Conservation (phyloP, 2,329 filamentous ascomycete genomes). For the Colletotrichum higginsianum region DNA sequence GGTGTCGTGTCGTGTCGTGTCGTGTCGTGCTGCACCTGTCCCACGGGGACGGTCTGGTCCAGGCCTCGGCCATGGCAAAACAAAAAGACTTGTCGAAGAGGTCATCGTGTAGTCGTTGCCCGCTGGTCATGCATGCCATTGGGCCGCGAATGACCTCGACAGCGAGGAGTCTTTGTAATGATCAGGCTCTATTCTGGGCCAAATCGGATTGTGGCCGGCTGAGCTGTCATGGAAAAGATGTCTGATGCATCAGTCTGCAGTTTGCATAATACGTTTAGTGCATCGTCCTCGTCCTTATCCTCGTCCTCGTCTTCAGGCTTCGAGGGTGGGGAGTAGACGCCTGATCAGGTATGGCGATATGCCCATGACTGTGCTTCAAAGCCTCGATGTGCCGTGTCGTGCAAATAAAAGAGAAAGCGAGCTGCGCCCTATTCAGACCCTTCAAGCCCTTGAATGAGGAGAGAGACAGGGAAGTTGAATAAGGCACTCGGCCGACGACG, state of each 20-base stretch:
- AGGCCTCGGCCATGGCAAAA: slow-evolving; percentile 18
- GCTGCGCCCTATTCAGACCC: background rate
- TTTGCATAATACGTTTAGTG: slow-evolving; percentile 3
- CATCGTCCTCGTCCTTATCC: no score
- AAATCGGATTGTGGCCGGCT: slow-evolving; percentile 20
- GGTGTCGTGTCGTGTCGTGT: background rate
- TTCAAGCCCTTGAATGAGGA: background rate
- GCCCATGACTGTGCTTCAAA: background rate
- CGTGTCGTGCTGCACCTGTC: slow-evolving; percentile 22
- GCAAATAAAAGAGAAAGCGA: slow-evolving; percentile 15
- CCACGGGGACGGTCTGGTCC: slow-evolving; percentile 2
- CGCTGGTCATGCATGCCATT: slow-evolving; percentile 22
- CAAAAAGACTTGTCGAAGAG: slow-evolving; percentile 10
- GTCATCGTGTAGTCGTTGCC: background rate
- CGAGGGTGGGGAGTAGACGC: background rate
- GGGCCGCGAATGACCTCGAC: background rate
- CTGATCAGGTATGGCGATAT: no score
- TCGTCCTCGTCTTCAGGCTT: background rate
- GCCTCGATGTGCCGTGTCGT: slow-evolving; percentile 19
- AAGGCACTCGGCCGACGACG: slow-evolving; percentile 25
- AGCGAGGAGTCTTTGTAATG: background rate
- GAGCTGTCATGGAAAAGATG: slow-evolving; percentile 5
- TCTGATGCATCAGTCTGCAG: slow-evolving; percentile 22
- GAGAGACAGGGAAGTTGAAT: slow-evolving; percentile 22
- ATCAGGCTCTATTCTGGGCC: background rate